Base-by-base conservation (phyloP, 202 grass and related monocot genomes). In the Panicum hallii region DNA sequence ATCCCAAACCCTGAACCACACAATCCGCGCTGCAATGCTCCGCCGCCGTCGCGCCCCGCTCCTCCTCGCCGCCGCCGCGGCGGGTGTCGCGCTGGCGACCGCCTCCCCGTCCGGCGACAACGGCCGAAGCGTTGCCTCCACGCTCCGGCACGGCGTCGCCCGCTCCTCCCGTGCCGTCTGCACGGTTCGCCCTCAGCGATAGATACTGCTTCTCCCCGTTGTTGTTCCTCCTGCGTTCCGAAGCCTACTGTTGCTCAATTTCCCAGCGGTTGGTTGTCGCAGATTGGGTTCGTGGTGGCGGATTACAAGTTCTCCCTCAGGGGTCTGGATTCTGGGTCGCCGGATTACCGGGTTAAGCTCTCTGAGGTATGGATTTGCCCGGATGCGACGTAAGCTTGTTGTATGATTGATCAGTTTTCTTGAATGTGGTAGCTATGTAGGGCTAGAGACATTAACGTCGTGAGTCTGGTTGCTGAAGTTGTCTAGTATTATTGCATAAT, bases 231-330 rank as follows among this genome's bases (percentile, higher is more conserved):
- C 30, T 43, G 54, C 12, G 30, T 19, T 57, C 12, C 42, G 5
- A 4, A 6, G 3, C 57, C 17, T 46, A 52, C 36, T 76, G 41
- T 23, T 63, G 52, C 57, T 88, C 42, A 67, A 38, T 7, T 77
- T 84, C 28, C 20, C 50, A 11, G 43, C 16, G 5, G 23, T 11
- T 58, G 36, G 52, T 63, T 88, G 26, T 48, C 84, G 58, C 83
- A 95, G 96, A 98, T 98, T 70, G 83, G 85, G 43, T 95, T 92
- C 47, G 78, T 98, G 60, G 82, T 89, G 63, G 83, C 69, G 48
- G 93, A 98, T 77, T 98, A 98, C 89, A 98, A 95, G 70, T 95
- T 90, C 81, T 90, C 88, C 11, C 83, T 98, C 12, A 87, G 81
- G 52, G 85, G 70, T 3, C 72, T 92, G 70, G 44, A 84, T 86